These are phyloP conservation scores for Arthrobotrys megalospora DNA, from an alignment of 2,329 filamentous ascomycete genomes.

Conservation along the genomic window DNA sequence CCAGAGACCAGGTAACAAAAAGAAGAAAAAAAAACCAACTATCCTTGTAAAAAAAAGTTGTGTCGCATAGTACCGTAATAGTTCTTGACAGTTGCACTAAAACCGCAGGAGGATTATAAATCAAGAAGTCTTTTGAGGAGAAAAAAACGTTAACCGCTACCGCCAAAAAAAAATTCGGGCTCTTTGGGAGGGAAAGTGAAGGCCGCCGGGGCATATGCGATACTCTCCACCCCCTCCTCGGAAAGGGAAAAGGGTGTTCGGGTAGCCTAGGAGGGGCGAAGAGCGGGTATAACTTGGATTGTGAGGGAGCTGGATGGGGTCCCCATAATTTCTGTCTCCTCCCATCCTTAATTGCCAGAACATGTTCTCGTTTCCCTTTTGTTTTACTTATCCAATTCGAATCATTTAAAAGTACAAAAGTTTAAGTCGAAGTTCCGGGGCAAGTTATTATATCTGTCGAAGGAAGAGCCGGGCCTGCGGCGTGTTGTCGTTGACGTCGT, in stretches of 20 bases:
- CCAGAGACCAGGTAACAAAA: constrained; percentile 20
- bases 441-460: not conserved
- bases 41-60: constrained; percentile 44
- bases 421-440: not conserved
- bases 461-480: not conserved
- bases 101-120: constrained; percentile 61
- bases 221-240: constrained; percentile 40
- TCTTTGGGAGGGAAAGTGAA: constrained; percentile 50
- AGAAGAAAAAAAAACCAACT: constrained; percentile 21
- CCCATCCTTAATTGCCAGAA: constrained; percentile 5
- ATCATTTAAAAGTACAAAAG: not conserved
- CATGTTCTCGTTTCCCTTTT: not conserved
- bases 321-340: constrained; percentile 10
- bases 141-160: constrained; percentile 22
- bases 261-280: constrained; percentile 41
- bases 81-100: constrained; percentile 35
- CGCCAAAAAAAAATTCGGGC: constrained; percentile 20
- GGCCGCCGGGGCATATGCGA: constrained; percentile 34
- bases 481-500: constrained; percentile 18
- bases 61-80: constrained; percentile 29
- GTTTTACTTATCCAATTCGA: not conserved
- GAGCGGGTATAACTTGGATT: constrained; percentile 24
- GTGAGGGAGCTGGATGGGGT: constrained; percentile 2
- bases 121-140: constrained; percentile 33
- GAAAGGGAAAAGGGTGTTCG: constrained; percentile 46